Conservation (phyloP, 208 protist species). For the Wallacemonas sp. region DNA sequence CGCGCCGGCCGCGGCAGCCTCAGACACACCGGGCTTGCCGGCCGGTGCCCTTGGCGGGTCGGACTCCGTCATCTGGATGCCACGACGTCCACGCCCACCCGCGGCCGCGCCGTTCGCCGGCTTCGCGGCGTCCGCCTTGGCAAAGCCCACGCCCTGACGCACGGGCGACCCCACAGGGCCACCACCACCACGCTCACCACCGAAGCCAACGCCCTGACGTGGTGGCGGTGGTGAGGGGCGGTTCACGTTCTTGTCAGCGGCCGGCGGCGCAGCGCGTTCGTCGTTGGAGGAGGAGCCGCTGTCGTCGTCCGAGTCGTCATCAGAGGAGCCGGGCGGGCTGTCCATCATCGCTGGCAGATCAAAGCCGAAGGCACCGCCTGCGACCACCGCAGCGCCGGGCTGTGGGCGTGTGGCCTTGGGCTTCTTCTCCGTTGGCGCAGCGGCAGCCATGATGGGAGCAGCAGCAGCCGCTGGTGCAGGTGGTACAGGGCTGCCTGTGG, state of each 20-base stretch:
- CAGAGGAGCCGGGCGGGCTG: conserved; percentile 27
- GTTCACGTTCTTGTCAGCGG: not conserved
- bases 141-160: conserved; percentile 19
- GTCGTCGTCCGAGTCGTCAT: conserved; percentile 18
- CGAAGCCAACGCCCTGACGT: conserved; percentile 38
- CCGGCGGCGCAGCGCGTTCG: not conserved
- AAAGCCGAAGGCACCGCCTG: conserved; percentile 31
- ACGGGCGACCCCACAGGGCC: not conserved
- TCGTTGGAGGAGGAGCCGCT: not conserved
- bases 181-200: not conserved
- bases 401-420: not conserved
- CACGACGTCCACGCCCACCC: not conserved
- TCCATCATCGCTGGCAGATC: conserved; percentile 20
- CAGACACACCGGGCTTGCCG: not conserved
- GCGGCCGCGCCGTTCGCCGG: not conserved
- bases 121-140: conserved; percentile 2
- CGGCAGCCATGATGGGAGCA: not conserved
- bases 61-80: not conserved
- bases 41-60: not conserved
- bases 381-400: conserved; percentile 6
- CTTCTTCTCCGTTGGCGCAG: conserved; percentile 13
- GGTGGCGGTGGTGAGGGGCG: conserved; percentile 3
- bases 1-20: conserved; percentile 15
- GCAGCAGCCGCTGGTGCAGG: not conserved
- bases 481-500: not conserved